Conservation (phyloP, 352 stramenopile genomes). For the Globisporangium lucens region DNA sequence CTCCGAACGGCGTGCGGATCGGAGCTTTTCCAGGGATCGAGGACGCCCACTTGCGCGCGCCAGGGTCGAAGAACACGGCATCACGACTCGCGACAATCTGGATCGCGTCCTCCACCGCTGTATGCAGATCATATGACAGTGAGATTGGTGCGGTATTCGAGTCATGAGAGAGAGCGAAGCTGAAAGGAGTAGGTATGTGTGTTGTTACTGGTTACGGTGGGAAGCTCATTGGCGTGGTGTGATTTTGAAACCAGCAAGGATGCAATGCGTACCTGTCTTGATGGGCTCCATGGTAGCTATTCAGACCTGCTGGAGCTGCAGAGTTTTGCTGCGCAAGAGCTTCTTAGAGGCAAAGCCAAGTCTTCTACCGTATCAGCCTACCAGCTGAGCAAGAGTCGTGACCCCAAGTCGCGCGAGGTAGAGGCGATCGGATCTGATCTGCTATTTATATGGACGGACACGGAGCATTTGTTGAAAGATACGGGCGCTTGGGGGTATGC, state of each 20-base stretch:
- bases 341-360: background rate
- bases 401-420: too few species aligned
- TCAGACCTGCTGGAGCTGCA: too few species aligned
- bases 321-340: background rate
- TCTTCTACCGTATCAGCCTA: too few species aligned
- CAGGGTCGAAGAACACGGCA: constrained; percentile 49
- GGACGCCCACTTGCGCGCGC: constrained; percentile 35
- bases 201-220: background rate
- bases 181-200: background rate
- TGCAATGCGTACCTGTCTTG: background rate
- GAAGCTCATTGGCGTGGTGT: background rate
- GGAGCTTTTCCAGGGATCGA: constrained; percentile 33
- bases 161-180: too few species aligned
- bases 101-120: constrained; percentile 55
- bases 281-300: background rate
- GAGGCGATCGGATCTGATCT: background rate
- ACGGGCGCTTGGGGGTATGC: too few species aligned
- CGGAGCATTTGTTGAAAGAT: too few species aligned
- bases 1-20: constrained; percentile 51
- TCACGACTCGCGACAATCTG: constrained; percentile 42
- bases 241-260: background rate
- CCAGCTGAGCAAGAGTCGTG: too few species aligned
- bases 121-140: constrained; percentile 5
- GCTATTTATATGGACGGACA: background rate
- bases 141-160: background rate